These are phyloP conservation scores for Camillea tinctor DNA, from an alignment of 2,329 filamentous ascomycete species.

Conservation along the genomic window DNA sequence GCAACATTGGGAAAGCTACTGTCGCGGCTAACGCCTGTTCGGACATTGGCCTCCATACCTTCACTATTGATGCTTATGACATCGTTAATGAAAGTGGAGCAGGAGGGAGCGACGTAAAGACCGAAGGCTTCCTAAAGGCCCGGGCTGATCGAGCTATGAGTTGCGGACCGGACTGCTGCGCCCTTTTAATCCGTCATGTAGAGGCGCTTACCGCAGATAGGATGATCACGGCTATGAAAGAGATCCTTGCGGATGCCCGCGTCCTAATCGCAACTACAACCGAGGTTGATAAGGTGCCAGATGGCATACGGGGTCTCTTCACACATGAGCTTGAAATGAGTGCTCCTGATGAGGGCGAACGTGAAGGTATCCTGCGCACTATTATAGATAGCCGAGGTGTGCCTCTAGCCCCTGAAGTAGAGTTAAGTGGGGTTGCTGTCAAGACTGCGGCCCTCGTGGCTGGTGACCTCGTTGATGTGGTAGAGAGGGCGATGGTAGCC, in stretches of 20 bases:
- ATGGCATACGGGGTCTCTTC: slow-evolving; percentile 85
- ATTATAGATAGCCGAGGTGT: slow-evolving; percentile 76
- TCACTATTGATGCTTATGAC: slow-evolving; percentile 87
- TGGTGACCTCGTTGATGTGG: slow-evolving; percentile 89
- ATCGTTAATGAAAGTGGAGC: slow-evolving; percentile 88
- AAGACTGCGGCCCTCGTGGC: slow-evolving; percentile 96
- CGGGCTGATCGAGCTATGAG: slow-evolving; percentile 85
- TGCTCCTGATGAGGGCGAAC: slow-evolving; percentile 87
- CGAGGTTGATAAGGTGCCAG: slow-evolving; percentile 90
- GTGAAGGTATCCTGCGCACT: slow-evolving; percentile 80
- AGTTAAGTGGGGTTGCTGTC: slow-evolving; percentile 79
- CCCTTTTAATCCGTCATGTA: slow-evolving; percentile 82
- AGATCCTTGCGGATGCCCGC: slow-evolving; percentile 74
- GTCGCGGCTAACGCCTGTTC: slow-evolving; percentile 74
- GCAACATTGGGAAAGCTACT: slow-evolving; percentile 89
- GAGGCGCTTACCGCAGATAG: slow-evolving; percentile 89
- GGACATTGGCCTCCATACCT: slow-evolving; percentile 88
- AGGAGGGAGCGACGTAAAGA: slow-evolving; percentile 88
- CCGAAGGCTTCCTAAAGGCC: slow-evolving; percentile 84
- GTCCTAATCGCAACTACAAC: slow-evolving; percentile 93
- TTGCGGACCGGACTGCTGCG: slow-evolving; percentile 81
- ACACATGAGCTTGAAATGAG: slow-evolving; percentile 93
- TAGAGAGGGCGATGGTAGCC: slow-evolving; percentile 82
- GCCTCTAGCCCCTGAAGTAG: slow-evolving; percentile 77
- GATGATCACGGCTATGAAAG: slow-evolving; percentile 80